phyloP scores from a whole-genome alignment of 352 stramenopile genomes.

The Blastocystis sp. region DNA sequence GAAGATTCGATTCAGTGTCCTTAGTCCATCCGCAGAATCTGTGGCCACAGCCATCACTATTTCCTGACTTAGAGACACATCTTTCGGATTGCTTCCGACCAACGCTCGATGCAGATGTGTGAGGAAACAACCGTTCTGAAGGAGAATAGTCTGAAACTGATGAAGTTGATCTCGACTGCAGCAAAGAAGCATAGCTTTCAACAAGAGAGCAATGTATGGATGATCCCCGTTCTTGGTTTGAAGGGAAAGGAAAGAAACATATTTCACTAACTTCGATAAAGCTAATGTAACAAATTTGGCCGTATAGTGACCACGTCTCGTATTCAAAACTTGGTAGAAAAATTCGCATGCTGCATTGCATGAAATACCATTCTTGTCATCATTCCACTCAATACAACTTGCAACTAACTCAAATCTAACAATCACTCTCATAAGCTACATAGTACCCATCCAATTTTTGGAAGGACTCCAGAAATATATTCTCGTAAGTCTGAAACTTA shows the following conservation, averaged over 20 bases:
- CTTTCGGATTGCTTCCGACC: no score
- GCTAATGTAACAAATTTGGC: background rate
- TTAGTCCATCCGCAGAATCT: background rate
- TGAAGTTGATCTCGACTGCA: background rate
- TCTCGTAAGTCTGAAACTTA: background rate
- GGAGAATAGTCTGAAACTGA: background rate
- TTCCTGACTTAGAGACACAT: background rate
- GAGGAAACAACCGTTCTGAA: slow-evolving; percentile 13
- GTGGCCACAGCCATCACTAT: background rate
- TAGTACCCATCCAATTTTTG: background rate
- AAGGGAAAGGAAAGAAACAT: background rate
- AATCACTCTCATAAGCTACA: background rate
- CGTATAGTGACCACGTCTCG: background rate
- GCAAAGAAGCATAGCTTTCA: background rate
- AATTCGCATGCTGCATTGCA: background rate
- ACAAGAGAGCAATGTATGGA: background rate
- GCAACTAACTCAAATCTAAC: background rate
- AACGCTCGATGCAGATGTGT: background rate
- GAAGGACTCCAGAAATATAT: background rate
- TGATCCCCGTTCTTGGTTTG: background rate
- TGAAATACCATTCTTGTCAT: background rate
- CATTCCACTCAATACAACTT: background rate
- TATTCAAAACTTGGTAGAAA: slow-evolving; percentile 1
- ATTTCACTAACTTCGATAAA: background rate
- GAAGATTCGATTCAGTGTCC: slow-evolving; percentile 19